phyloP scores from a whole-genome alignment of 2,329 filamentous ascomycete genomes.

The Huntiella omanensis region DNA sequence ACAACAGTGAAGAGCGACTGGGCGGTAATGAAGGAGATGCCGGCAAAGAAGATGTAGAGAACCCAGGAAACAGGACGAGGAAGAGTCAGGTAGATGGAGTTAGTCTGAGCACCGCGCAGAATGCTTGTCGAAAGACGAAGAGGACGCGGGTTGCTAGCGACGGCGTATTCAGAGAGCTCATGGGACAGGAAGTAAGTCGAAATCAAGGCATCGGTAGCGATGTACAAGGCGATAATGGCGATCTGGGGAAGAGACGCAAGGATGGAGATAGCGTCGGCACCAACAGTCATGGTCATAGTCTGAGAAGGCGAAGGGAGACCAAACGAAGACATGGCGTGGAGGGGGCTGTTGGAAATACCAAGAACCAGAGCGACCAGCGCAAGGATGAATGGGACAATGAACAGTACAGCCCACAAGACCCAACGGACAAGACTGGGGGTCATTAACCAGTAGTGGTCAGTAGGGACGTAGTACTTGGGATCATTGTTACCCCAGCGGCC shows the following conservation, averaged over 20 bases:
- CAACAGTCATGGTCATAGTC: constrained; percentile 17
- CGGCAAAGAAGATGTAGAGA: constrained; percentile 25
- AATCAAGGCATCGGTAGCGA: constrained; percentile 27
- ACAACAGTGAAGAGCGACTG: constrained; percentile 23
- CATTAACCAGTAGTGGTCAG: constrained; percentile 26
- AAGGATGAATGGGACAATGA: constrained; percentile 21
- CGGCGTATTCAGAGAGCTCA: constrained; percentile 28
- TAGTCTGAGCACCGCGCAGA: constrained; percentile 25
- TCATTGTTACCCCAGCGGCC: constrained; percentile 25
- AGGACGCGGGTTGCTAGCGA: constrained; percentile 13
- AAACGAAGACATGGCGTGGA: constrained; percentile 21
- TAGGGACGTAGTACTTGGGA: constrained; percentile 24
- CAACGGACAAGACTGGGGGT: constrained; percentile 25
- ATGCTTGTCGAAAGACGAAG: constrained; percentile 29
- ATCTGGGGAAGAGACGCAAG: constrained; percentile 30
- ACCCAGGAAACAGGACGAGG: constrained; percentile 27
- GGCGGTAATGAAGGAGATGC: constrained; percentile 27
- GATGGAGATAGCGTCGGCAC: constrained; percentile 18
- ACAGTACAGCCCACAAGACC: constrained; percentile 22
- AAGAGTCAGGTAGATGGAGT: constrained; percentile 30
- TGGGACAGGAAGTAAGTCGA: constrained; percentile 30
- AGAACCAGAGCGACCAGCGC: constrained; percentile 22
- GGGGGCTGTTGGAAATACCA: constrained; percentile 16
- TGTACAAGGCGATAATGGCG: constrained; percentile 28
- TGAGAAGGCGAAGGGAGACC: constrained; percentile 20